A percentile compares a stretch with the other conserved stretches of the same genome.
These are phyloP conservation scores for Aspergillus brasiliensis DNA, from an alignment of 2,329 filamentous ascomycete genomes.

Conservation along the genomic window DNA sequence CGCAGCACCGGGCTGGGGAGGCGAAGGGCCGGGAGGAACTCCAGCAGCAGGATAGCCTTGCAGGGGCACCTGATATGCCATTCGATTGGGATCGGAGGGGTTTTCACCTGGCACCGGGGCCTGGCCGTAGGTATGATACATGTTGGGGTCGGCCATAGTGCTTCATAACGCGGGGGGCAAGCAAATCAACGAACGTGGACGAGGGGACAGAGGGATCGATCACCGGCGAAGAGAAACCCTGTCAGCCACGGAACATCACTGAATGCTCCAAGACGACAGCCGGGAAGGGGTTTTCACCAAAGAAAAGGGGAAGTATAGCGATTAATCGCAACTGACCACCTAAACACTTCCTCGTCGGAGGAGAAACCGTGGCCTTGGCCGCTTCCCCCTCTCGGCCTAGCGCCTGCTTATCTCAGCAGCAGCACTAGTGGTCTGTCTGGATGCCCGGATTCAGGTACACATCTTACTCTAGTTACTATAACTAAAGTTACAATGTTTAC, in stretches of 20 bases:
- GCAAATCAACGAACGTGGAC: conserved; percentile 6
- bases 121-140: conserved; percentile 45
- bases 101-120: conserved; percentile 46
- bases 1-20: conserved; percentile 40
- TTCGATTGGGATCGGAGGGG: conserved; percentile 57
- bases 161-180: conserved; percentile 30
- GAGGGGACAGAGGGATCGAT: conserved; percentile 12
- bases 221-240: not conserved
- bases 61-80: conserved; percentile 50
- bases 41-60: conserved; percentile 53
- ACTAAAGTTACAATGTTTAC: too few species aligned
- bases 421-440: not conserved
- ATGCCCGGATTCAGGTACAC: not conserved
- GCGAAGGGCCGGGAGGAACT: conserved; percentile 36
- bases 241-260: conserved; percentile 15
- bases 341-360: conserved; percentile 14
- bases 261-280: not conserved
- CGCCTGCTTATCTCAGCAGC: not conserved
- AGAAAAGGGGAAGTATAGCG: not conserved
- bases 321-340: conserved; percentile 37
- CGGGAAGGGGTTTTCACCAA: not conserved
- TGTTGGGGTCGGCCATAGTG: conserved; percentile 46
- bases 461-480: too few species aligned
- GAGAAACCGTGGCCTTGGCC: conserved; percentile 1
- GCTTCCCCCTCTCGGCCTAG: conserved; percentile 1